Base-by-base conservation (phyloP, 148 eudicot genomes). In the Amaranthus cruentus region DNA sequence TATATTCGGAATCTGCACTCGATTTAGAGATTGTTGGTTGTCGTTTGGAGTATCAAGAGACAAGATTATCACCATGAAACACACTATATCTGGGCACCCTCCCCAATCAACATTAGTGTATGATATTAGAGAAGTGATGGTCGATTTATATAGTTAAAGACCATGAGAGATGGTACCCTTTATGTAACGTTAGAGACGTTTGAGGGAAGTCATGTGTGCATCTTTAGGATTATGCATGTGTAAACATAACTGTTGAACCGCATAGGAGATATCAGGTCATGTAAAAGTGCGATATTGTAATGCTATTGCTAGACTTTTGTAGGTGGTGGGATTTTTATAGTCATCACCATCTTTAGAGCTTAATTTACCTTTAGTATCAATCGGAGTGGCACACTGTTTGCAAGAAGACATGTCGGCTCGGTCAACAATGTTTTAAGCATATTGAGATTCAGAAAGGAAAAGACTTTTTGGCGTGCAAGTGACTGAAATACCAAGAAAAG, bases 21-120 rank as follows among this genome's bases (percentile, higher is more conserved):
- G 18, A 18, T 18, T 18, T 18, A 18, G 18, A 18, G 18, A 18
- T 18, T 18, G 0, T 18, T 18, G 18, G 18, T 18, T 18, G 18
- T 18, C 18, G 18, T 18, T 18, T 10, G 38, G 53, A 52, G 14
- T 4, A 4, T 38, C 50, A 13, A 0, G 50, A 43, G 15, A 8
- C n/a, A 65, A 18, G 18, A 18, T 18, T 18, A 18, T 18, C 18
- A 18, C 18, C 18, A 18, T 0, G 18, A 18, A 18, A 18, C 18
- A 18, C 18, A 18, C 18, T 18, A 18, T 18, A 18, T 18, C 18
- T 18, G 68, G 68, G 8, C 68, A 65, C 10, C 68, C 68, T 7
- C 2, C 68, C 68, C 51, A 65, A 65, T 65, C 68, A 4, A 9
- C 68, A 46, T 65, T 18, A n/a, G 51, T 11, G n/a, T 65, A 65